phyloP scores from a whole-genome alignment of 2,329 filamentous ascomycete species.

The Epichloe amarillans region DNA sequence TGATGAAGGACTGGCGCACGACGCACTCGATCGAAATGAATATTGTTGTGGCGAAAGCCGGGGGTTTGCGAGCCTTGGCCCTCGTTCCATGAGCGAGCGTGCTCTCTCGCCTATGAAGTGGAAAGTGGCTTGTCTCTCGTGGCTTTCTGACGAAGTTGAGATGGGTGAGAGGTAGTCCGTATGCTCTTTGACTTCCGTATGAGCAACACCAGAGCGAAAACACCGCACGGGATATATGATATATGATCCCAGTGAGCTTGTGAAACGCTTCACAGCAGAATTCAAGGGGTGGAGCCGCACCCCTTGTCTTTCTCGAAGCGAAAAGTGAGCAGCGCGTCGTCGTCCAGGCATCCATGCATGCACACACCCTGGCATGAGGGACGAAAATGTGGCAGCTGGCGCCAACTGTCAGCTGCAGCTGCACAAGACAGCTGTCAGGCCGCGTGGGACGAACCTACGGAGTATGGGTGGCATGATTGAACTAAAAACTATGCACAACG shows the following conservation, averaged over 20 bases:
- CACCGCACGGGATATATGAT: neutral
- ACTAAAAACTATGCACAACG: too few species aligned
- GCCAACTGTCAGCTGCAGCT: neutral
- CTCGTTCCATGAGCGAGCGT: neutral
- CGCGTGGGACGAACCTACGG: neutral
- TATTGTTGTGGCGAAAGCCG: neutral
- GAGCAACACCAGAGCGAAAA: neutral
- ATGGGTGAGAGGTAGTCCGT: neutral
- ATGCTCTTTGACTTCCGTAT: neutral
- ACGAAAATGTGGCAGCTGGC: neutral
- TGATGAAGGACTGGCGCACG: neutral
- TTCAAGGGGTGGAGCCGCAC: neutral
- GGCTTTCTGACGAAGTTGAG: neutral
- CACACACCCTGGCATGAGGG: neutral
- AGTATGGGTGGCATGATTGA: neutral
- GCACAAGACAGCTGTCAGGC: conserved; percentile 2
- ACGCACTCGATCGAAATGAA: neutral
- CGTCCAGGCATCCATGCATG: conserved; percentile 2
- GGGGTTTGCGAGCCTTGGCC: too few species aligned
- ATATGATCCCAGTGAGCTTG: neutral
- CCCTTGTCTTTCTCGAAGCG: neutral
- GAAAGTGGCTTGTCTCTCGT: neutral
- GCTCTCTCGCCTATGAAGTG: neutral
- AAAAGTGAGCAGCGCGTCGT: neutral
- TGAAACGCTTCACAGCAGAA: conserved; percentile 1